Base-by-base conservation (phyloP, 306 rosid genomes). In the Lathyrus tuberosus region DNA sequence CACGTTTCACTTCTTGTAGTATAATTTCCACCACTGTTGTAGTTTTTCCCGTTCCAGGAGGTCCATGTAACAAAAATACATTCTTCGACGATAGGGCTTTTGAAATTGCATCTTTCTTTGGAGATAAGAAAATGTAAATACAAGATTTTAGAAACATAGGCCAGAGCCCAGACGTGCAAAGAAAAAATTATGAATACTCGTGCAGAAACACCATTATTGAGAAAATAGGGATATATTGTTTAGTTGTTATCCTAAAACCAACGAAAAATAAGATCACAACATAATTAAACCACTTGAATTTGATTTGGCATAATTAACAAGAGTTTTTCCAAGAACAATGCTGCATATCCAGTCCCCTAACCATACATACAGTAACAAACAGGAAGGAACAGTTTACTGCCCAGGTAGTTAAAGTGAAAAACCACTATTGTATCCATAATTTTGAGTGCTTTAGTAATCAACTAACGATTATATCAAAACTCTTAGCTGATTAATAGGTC, bases 11-110 rank as follows among this genome's bases (percentile, higher is more conserved):
- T 86, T 94, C 99, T 87, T 91, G 97, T 78, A 94, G 78, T 78
- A 94, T 86, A 75, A 94, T 88, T 85, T 94, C 99, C 72, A 94
- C 99, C 51, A 94, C 99, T 17, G 99, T 87, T 11, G 99, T 94
- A 41, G 99, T 94, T 80, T 91, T 94, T 73, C 99, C 99, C 0
- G 99, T 94, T 82, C 99, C 99, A 78, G 99, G 99, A 63, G 97
- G 99, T 35, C 97, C 99, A 64, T 94, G 99, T 71, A 94, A 86
- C 88, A 91, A 82, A 86, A 91, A 94, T 51, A 85, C 88, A 61
- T 88, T 80, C 81, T 88, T 94, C 57, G 97, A 87, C 10, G 96
- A 87, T 35, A 94, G 74, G 66, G 98, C 98, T 82, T 94, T 94
- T 28, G 92, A 78, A 83, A 94, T 83, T 64, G 98, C 98, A 75